Base-by-base conservation (phyloP, 1,284 basidiomycete genomes). In the Fomitopsis schrenkii region DNA sequence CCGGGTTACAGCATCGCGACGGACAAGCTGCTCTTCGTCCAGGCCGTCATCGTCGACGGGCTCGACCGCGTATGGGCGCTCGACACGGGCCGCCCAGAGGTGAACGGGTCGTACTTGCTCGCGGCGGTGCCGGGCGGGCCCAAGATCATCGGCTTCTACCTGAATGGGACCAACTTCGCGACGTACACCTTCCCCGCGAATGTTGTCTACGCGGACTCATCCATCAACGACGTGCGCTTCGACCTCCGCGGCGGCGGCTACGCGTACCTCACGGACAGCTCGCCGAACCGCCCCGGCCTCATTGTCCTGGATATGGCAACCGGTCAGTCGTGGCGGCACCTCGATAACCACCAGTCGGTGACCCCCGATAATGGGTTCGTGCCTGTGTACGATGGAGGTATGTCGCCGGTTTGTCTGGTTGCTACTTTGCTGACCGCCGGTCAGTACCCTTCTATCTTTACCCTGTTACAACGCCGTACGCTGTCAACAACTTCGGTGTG, bases 91-190 rank as follows among this genome's bases (percentile, higher is more conserved):
- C 68, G 71, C 15, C 66, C 66, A 1, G 60, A 64, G 15, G 61
- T 68, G 17, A 67, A 67, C 41, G 69, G 71, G 30, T 67, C 69
- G 33, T 66, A 66, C 40, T 57, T 71, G 2, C 67, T 69, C 15
- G 67, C 67, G 4, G 62, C 63, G 1, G 64, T 64, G 0, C 66
- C 64, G 1, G 72, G 73, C 8, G 73, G 73, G 0, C 72, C 71
- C 9, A 74, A 74, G 63, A 66, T 74, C n/a, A 58, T 74, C 33
- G 73, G 70, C 2, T 72, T 73, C 59, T 67, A 72, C 60, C 60
- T 70, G 28, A 67, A 68, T 35, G 68, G 67, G 3, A 69, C 66
- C n/a, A 66, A 63, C 12, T 71, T 74, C 61, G 63, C 61, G 15
- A 71, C 65, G 1, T 68, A 71, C 45, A 70, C 68, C 7, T 72